A percentile compares a stretch with the other conserved stretches of the same genome.
Evolutionary conservation across 2,329 filamentous ascomycete species (phyloP).

Genomic region (Aspergillus piperis): DNA sequence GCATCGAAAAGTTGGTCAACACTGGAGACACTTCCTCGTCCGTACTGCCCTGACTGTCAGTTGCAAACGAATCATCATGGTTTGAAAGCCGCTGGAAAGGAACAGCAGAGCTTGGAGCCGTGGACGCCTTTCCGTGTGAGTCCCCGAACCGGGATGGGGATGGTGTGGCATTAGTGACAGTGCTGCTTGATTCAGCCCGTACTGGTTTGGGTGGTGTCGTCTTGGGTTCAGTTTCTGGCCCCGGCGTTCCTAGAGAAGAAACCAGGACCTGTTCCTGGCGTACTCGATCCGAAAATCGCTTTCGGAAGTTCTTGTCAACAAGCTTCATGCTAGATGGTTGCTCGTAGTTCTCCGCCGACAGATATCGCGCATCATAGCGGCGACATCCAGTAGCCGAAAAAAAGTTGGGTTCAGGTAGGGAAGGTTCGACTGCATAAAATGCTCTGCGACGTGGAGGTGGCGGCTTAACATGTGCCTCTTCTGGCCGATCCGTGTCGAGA

Average conservation of each 20-base stretch:
- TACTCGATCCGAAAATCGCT: slow-evolving; percentile 37
- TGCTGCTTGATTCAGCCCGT: neutral
- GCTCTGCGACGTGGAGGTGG: neutral
- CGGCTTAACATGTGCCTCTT: neutral
- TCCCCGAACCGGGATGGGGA: slow-evolving; percentile 9
- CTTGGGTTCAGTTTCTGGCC: neutral
- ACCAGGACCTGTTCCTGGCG: slow-evolving; percentile 19
- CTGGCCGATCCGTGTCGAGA: slow-evolving; percentile 9
- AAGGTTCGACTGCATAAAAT: slow-evolving; percentile 8
- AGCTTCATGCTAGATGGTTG: slow-evolving; percentile 26
- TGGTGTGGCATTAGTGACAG: slow-evolving; percentile 3
- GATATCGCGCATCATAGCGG: slow-evolving; percentile 18
- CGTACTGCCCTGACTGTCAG: neutral
- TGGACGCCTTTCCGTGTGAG: slow-evolving; percentile 11
- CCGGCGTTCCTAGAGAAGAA: slow-evolving; percentile 10
- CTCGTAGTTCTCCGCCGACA: slow-evolving; percentile 21
- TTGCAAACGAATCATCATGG: neutral
- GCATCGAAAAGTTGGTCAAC: slow-evolving; percentile 16
- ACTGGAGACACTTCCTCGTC: slow-evolving; percentile 1
- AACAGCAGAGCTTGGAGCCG: slow-evolving; percentile 9
- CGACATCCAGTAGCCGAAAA: slow-evolving; percentile 17
- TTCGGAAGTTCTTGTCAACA: slow-evolving; percentile 41
- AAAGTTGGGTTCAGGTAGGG: slow-evolving; percentile 18
- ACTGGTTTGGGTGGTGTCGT: neutral
- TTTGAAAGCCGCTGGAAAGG: neutral